phyloP scores from a whole-genome alignment of 345 rosid genomes.

The Citrus mangshanensis region DNA sequence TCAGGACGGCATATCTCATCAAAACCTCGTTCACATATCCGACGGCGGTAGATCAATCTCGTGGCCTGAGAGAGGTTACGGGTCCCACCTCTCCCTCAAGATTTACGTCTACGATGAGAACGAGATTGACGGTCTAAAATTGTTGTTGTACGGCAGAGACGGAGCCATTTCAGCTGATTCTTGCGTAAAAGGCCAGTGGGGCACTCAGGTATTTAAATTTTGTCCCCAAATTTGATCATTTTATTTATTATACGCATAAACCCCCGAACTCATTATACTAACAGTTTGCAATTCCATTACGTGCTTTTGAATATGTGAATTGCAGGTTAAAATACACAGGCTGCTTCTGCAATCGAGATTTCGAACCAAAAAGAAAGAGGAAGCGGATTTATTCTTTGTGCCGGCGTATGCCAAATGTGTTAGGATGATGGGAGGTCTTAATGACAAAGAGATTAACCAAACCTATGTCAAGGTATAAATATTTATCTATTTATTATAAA shows the following conservation, averaged over 20 bases:
- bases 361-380: slow-evolving; percentile 70
- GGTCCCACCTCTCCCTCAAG: slow-evolving; percentile 56
- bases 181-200: slow-evolving; percentile 95
- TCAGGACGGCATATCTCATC: slow-evolving; percentile 15
- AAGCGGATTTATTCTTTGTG: slow-evolving; percentile 93
- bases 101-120: slow-evolving; percentile 85
- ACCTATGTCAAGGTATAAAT: slow-evolving; percentile 73
- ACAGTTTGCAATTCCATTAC: not conserved
- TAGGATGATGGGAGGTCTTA: slow-evolving; percentile 89
- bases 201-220: slow-evolving; percentile 65
- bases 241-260: too few relatives aligned
- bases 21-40: slow-evolving; percentile 3
- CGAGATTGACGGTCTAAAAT: slow-evolving; percentile 75
- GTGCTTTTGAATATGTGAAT: not conserved
- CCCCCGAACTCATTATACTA: not conserved
- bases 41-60: slow-evolving; percentile 23
- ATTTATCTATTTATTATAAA: not conserved
- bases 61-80: slow-evolving; percentile 76
- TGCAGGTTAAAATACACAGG: slow-evolving; percentile 76
- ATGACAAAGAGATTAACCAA: slow-evolving; percentile 82
- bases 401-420: slow-evolving; percentile 91
- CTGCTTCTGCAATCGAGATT: slow-evolving; percentile 58
- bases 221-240: not conserved
- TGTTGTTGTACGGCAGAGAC: slow-evolving; percentile 71
- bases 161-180: slow-evolving; percentile 48